Percentiles rank a stretch among this genome's conserved stretches.
These are phyloP conservation scores for Periconia sp. DNA, from an alignment of 2,329 filamentous ascomycete genomes.

Conservation along the genomic window DNA sequence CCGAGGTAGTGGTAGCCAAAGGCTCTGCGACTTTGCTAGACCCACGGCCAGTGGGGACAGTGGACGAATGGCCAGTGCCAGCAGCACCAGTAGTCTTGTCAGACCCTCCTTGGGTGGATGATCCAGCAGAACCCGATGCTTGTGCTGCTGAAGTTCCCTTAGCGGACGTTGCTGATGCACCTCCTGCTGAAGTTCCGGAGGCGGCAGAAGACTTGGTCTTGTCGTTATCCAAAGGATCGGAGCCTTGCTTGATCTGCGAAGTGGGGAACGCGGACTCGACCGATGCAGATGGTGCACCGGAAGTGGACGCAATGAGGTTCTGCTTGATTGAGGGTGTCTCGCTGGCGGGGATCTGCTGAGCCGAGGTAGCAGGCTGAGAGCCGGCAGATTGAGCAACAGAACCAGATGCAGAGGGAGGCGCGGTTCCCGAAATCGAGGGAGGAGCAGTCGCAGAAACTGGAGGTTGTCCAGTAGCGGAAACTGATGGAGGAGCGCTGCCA, in stretches of 20 bases:
- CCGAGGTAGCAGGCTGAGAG: not conserved
- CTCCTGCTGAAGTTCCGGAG: not conserved
- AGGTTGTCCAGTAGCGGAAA: too few species aligned
- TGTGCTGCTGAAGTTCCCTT: not conserved
- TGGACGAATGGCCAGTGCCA: not conserved
- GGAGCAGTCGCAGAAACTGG: not conserved
- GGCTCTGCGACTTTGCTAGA: constrained; percentile 4
- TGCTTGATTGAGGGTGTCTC: not conserved
- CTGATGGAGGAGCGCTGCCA: too few species aligned
- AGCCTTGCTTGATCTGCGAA: not conserved
- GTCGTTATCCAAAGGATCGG: not conserved
- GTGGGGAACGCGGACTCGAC: not conserved
- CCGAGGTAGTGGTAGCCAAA: constrained; percentile 10
- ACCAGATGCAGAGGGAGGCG: not conserved
- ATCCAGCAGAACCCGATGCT: not conserved
- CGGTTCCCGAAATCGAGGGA: not conserved
- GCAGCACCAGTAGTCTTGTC: not conserved
- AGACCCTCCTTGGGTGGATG: not conserved
- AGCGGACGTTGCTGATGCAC: not conserved
- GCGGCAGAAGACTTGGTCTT: not conserved
- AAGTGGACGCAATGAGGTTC: not conserved
- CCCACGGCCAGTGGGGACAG: constrained; percentile 5
- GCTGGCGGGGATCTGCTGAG: not conserved
- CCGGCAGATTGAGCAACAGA: not conserved
- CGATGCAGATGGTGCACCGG: not conserved